These are phyloP conservation scores for Quercus dentata DNA, from an alignment of 306 rosid species.

Conservation along the genomic window DNA sequence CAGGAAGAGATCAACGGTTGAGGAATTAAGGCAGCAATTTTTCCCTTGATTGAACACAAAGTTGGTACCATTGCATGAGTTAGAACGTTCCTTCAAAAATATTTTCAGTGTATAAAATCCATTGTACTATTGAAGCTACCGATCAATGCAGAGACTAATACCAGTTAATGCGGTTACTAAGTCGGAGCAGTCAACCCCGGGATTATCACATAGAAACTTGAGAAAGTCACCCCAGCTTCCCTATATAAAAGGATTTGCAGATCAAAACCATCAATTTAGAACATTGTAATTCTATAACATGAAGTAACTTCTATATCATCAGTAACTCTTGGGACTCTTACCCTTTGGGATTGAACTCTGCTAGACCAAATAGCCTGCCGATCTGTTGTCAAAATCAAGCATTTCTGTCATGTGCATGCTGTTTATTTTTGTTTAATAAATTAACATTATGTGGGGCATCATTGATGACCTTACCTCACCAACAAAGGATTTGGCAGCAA, in stretches of 20 bases:
- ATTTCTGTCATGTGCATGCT: background rate
- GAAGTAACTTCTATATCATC: background rate
- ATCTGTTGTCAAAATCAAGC: constrained; percentile 37
- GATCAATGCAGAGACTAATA: background rate
- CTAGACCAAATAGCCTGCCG: constrained; percentile 44
- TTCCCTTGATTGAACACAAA: constrained; percentile 34
- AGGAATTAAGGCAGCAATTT: constrained; percentile 85
- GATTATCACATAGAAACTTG: constrained; percentile 40
- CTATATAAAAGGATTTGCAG: constrained; percentile 30
- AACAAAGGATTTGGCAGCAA: constrained; percentile 58
- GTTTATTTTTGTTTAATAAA: background rate
- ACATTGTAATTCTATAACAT: background rate
- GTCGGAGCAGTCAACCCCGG: constrained; percentile 62
- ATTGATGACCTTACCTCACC: constrained; percentile 51
- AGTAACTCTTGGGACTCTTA: constrained; percentile 19
- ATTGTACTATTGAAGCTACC: background rate
- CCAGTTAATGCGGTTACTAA: constrained; percentile 59
- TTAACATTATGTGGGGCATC: background rate
- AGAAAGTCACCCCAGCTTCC: constrained; percentile 38
- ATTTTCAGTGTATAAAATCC: background rate
- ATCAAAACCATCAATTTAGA: background rate
- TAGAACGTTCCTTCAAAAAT: background rate
- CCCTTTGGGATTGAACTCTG: constrained; percentile 78
- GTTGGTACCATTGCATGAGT: background rate
- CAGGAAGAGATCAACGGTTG: constrained; percentile 61